Evolutionary conservation across 768 basidiomycete species (phyloP), one percentile per base, ranked within the genome.

Genomic region (Chlorophyllum brunneum): DNA sequence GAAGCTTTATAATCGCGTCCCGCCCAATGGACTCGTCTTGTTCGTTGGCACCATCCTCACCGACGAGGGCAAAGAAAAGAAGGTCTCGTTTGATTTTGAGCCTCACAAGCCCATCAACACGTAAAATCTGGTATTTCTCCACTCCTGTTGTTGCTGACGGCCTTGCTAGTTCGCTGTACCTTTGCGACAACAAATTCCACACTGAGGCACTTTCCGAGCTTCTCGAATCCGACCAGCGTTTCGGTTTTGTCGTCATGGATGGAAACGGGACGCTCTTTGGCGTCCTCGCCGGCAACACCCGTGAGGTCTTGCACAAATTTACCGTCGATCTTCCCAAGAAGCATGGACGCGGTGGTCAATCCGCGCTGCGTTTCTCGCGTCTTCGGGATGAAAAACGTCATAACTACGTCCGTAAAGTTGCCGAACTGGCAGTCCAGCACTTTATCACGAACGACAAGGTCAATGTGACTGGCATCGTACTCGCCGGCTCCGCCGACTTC

Each of bases 181-280:
- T 98, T 40, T 99, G 97, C 66, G 97, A 98, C 79, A 98, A 97
- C 78, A 98, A 97, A 68, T 99, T 99, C 74, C 95, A 98, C 75
- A 98, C 97, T 1, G 97, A 98, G 64, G 95, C 94, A 0, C 80
- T 99, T 20, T 90, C 92, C 24, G 97, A 98, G 65, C 84, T 99
- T 42, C 81, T 99, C 56, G 95, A 98, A 70, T 94, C 91, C 16
- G 97, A 99, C 68, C 89, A 91, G 59, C 90, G 92, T 64, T 99
- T 98, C 68, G 97, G 94, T 24, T 99, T 99, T 78, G 97, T 99
- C 68, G 92, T 98, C 65, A 98, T 98, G 95, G 95, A 97, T 63
- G 92, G 93, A 75, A 98, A 97, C 69, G 95, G 95, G 31, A 90
- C 93, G 4, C 85, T 99, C 30, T 98, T 98, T 61, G 97, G 97